Conservation (phyloP, 2,329 filamentous ascomycete species). For the Orbilia blumenaviensis region DNA sequence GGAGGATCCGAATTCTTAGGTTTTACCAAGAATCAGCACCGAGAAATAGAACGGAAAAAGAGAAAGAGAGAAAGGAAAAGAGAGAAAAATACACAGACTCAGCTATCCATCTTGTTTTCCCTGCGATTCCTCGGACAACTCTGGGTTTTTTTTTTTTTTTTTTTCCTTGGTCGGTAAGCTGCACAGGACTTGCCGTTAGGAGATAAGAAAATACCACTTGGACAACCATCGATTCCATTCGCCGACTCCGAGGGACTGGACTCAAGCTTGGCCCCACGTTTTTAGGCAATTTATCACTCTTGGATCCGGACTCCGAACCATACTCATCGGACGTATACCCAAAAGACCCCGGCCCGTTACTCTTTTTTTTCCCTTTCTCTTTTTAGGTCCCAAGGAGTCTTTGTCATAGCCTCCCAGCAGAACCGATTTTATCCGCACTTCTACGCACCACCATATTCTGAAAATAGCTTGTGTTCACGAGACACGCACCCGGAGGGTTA, state of each 20-base stretch:
- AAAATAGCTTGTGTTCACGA: constrained; percentile 37
- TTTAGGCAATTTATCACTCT: constrained; percentile 45
- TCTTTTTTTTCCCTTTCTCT: neutral
- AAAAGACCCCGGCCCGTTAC: constrained; percentile 1
- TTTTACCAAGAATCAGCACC: constrained; percentile 23
- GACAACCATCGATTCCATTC: constrained; percentile 29
- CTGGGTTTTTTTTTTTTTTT: neutral
- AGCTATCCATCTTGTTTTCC: constrained; percentile 11
- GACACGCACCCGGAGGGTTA: constrained; percentile 19
- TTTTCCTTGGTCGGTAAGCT: constrained; percentile 4
- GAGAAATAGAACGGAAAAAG: too few species aligned
- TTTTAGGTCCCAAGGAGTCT: constrained; percentile 14
- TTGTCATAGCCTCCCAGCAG: constrained; percentile 26
- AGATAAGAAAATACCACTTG: constrained; percentile 45
- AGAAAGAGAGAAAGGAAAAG: neutral
- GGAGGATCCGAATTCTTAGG: constrained; percentile 33
- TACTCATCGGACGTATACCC: constrained; percentile 28
- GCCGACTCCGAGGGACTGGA: constrained; percentile 36
- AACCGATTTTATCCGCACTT: constrained; percentile 51
- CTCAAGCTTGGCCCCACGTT: constrained; percentile 46
- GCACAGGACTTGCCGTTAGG: constrained; percentile 31
- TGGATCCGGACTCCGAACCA: constrained; percentile 38
- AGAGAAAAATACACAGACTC: neutral
- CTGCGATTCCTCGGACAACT: neutral
- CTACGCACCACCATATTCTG: constrained; percentile 23